phyloP scores from a whole-genome alignment of 345 rosid genomes.

The Heritiera littoralis region DNA sequence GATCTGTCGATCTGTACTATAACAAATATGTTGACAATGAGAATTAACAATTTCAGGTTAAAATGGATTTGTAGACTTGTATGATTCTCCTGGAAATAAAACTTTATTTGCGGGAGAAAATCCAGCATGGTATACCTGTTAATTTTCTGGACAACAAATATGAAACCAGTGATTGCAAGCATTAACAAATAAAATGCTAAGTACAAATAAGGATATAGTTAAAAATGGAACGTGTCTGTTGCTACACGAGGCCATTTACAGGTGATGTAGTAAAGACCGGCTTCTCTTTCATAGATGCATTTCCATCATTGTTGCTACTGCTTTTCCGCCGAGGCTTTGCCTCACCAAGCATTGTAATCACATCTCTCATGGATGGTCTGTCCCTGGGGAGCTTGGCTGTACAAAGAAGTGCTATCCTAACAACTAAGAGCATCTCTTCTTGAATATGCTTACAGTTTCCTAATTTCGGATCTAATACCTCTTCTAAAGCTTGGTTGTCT shows the following conservation, averaged over 20 bases:
- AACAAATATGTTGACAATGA: not conserved
- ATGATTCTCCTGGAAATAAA: not conserved
- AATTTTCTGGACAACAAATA: slow-evolving; percentile 22
- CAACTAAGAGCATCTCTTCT: slow-evolving; percentile 92
- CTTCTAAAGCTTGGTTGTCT: slow-evolving; percentile 64
- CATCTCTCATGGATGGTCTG: slow-evolving; percentile 92
- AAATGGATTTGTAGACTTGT: not conserved
- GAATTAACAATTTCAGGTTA: not conserved
- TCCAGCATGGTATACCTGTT: slow-evolving; percentile 11
- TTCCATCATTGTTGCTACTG: slow-evolving; percentile 42
- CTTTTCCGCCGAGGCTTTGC: slow-evolving; percentile 93
- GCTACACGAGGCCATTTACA: slow-evolving; percentile 75
- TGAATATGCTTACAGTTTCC: slow-evolving; percentile 86
- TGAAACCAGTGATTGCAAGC: slow-evolving; percentile 34
- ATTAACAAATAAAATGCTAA: slow-evolving; percentile 34
- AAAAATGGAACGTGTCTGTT: slow-evolving; percentile 24
- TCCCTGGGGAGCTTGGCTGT: slow-evolving; percentile 86
- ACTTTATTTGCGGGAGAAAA: slow-evolving; percentile 23
- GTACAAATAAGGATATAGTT: slow-evolving; percentile 44
- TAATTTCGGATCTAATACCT: slow-evolving; percentile 60
- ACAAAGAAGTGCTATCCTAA: slow-evolving; percentile 81
- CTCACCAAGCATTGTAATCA: slow-evolving; percentile 85
- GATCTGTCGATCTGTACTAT: not conserved
- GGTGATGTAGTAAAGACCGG: slow-evolving; percentile 70
- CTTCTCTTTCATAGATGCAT: slow-evolving; percentile 44